Conservation (phyloP, 2,329 filamentous ascomycete genomes). For the Penicillium capsulatum region DNA sequence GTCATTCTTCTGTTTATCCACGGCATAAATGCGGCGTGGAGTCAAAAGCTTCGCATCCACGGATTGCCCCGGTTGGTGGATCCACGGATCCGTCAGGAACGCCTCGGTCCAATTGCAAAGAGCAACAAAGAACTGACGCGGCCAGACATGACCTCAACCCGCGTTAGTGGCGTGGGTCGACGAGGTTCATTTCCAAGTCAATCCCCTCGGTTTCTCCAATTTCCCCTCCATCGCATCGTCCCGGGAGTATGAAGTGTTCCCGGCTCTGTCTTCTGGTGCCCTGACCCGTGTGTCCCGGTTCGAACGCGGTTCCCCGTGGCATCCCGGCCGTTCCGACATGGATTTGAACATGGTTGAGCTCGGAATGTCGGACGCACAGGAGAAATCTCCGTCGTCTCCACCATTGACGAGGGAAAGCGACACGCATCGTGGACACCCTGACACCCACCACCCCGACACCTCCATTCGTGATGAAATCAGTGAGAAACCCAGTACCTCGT, state of each 20-base stretch:
- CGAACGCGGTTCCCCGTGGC: not conserved
- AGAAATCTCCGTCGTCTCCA: constrained; percentile 8
- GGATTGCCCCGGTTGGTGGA: not conserved
- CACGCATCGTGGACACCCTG: constrained; percentile 1
- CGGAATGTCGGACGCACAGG: constrained; percentile 12
- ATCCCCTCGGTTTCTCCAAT: constrained; percentile 3
- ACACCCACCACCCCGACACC: constrained; percentile 1
- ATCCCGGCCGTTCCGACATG: no score
- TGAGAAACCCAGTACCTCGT: constrained; percentile 7
- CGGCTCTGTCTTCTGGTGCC: not conserved
- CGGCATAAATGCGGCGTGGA: no score
- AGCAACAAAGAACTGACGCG: constrained; percentile 9
- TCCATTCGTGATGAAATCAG: constrained; percentile 4
- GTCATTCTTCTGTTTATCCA: no score
- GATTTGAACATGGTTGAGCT: not conserved
- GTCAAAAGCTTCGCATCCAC: no score
- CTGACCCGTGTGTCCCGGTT: not conserved
- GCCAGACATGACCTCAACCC: constrained; percentile 16
- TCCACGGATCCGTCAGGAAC: not conserved
- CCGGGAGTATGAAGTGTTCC: no score
- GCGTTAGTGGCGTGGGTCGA: constrained; percentile 21
- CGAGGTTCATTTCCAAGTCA: constrained; percentile 1
- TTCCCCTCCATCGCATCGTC: no score
- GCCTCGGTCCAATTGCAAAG: constrained; percentile 2
- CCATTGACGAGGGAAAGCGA: constrained; percentile 5